Evolutionary conservation across 768 basidiomycete genomes (phyloP).

Genomic region (Mycena alexandri): DNA sequence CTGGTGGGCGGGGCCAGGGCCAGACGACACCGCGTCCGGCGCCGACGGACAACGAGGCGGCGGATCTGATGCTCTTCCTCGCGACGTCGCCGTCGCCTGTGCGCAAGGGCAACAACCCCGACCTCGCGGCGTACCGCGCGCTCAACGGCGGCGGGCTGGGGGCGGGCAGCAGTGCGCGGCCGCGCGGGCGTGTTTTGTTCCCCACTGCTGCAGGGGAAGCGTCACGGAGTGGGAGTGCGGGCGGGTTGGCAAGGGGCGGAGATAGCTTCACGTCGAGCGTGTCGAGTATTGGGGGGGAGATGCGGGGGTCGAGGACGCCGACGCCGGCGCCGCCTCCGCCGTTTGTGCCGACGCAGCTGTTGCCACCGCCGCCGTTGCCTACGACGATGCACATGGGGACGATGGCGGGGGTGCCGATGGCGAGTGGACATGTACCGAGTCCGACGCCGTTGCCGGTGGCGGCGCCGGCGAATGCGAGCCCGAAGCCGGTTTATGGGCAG

Average conservation of each 20-base stretch:
- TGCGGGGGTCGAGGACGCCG: conserved; percentile 38
- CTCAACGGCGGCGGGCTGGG: conserved; percentile 60
- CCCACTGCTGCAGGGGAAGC: conserved; percentile 52
- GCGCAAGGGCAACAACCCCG: conserved; percentile 64
- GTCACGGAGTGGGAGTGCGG: conserved; percentile 37
- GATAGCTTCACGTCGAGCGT: conserved; percentile 60
- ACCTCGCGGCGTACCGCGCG: conserved; percentile 68
- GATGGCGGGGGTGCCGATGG: neutral
- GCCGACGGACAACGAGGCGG: conserved; percentile 85
- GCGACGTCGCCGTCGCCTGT: conserved; percentile 89
- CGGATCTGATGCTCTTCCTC: conserved; percentile 87
- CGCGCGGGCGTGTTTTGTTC: conserved; percentile 81
- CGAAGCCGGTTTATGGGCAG: conserved; percentile 31
- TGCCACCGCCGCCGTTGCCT: conserved; percentile 41
- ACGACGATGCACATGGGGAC: conserved; percentile 19
- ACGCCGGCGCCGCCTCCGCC: conserved; percentile 29
- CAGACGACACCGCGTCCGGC: conserved; percentile 61
- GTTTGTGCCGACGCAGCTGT: conserved; percentile 37
- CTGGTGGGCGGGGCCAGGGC: neutral
- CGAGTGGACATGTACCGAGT: neutral
- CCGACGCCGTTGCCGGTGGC: conserved; percentile 20
- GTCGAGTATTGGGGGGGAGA: conserved; percentile 54
- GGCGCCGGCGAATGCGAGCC: conserved; percentile 11
- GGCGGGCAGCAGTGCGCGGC: conserved; percentile 48
- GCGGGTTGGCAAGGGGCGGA: conserved; percentile 48